phyloP scores from a whole-genome alignment of 331 rosid species.

The Acacia concinna region DNA sequence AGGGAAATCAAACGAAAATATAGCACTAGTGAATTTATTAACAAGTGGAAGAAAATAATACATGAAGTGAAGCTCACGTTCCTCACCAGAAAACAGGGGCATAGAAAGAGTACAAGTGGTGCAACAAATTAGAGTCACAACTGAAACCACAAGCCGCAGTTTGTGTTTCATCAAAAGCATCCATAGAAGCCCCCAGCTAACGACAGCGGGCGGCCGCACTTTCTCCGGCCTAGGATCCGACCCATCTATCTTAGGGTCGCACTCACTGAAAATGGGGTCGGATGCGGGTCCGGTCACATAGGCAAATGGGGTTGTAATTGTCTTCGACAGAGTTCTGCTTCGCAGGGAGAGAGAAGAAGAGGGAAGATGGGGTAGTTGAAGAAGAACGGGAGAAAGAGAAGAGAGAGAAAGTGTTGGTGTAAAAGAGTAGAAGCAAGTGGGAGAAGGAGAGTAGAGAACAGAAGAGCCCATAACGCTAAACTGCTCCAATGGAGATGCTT shows the following conservation, averaged over 20 bases:
- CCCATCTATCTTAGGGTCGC: slow-evolving; percentile 48
- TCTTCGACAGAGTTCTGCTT: neutral
- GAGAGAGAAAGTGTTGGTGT: slow-evolving; percentile 27
- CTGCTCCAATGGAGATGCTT: neutral
- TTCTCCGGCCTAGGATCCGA: slow-evolving; percentile 27
- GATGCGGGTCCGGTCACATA: slow-evolving; percentile 78
- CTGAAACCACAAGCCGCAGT: slow-evolving; percentile 51
- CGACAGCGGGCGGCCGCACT: slow-evolving; percentile 33
- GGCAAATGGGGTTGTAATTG: slow-evolving; percentile 45
- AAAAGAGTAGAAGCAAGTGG: slow-evolving; percentile 20
- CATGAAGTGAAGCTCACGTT: neutral
- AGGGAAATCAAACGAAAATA: neutral
- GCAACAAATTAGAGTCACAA: slow-evolving; percentile 66
- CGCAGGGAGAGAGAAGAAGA: slow-evolving; percentile 29
- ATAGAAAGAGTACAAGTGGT: slow-evolving; percentile 84
- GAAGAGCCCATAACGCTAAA: slow-evolving; percentile 44
- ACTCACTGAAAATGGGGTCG: slow-evolving; percentile 60
- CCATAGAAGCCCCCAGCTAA: slow-evolving; percentile 60
- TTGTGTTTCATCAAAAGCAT: slow-evolving; percentile 67
- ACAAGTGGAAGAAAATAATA: neutral
- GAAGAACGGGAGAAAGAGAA: slow-evolving; percentile 21
- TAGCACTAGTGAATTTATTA: neutral
- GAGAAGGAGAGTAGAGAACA: slow-evolving; percentile 22
- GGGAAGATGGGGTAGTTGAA: slow-evolving; percentile 34
- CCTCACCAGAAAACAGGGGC: slow-evolving; percentile 80